Conservation (phyloP, 2,329 filamentous ascomycete genomes). For the Chaetomium sp. region DNA sequence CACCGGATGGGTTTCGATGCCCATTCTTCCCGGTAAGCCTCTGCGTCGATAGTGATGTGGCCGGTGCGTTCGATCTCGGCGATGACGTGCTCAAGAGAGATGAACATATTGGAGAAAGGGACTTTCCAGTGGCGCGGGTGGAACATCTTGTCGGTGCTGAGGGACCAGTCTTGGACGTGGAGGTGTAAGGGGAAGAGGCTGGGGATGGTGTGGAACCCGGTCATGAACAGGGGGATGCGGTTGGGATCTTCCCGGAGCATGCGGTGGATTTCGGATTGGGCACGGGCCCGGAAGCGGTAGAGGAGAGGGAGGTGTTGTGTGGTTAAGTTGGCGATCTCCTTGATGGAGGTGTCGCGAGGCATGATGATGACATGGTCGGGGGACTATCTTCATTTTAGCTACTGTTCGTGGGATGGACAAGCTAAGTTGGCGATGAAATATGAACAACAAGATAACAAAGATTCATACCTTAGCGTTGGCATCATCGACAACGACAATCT, state of each 20-base stretch:
- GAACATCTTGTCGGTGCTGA: conserved; percentile 4
- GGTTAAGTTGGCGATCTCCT: background rate
- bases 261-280: background rate
- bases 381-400: background rate
- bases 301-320: background rate
- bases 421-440: background rate
- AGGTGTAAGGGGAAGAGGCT: conserved; percentile 1
- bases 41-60: background rate
- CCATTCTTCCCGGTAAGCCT: background rate
- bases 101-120: background rate
- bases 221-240: background rate
- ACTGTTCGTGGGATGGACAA: background rate
- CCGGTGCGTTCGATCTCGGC: background rate
- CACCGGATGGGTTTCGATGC: conserved; percentile 1
- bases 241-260: background rate
- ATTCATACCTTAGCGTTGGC: conserved; percentile 1
- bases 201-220: conserved; percentile 1
- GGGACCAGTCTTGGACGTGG: conserved; percentile 1
- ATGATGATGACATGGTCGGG: conserved; percentile 2
- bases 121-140: conserved; percentile 1
- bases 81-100: background rate
- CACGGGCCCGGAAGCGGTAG: background rate
- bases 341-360: background rate
- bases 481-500: background rate
- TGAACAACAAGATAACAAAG: background rate